These are phyloP conservation scores for Bruguiera gymnorhiza DNA, from an alignment of 345 rosid genomes.

Conservation along the genomic window DNA sequence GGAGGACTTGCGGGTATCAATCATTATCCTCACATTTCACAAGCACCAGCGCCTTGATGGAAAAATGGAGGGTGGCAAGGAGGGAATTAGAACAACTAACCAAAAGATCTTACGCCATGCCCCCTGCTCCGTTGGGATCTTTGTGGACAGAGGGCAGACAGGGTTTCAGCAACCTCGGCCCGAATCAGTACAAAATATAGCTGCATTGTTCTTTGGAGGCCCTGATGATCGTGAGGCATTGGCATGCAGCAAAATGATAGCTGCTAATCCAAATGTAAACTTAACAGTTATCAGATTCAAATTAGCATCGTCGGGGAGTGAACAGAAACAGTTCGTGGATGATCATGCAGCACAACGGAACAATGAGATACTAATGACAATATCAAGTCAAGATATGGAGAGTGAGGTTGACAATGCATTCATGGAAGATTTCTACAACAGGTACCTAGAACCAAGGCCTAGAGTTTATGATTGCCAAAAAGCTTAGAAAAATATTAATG, in stretches of 20 bases:
- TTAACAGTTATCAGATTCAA: conserved; percentile 62
- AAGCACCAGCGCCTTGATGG: conserved; percentile 86
- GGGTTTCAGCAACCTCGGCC: conserved; percentile 64
- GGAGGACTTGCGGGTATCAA: conserved; percentile 67
- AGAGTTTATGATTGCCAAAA: too few species aligned
- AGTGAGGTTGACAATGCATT: conserved; percentile 46
- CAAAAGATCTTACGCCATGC: conserved; percentile 71
- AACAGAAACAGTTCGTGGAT: background rate
- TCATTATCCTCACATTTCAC: conserved; percentile 75
- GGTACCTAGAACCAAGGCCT: conserved; percentile 27
- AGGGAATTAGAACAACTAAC: conserved; percentile 57
- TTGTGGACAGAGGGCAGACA: conserved; percentile 60
- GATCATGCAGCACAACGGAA: conserved; percentile 6
- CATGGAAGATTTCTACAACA: conserved; percentile 52
- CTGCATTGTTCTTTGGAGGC: conserved; percentile 75
- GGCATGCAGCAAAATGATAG: conserved; percentile 59
- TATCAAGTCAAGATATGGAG: conserved; percentile 38
- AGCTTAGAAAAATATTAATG: too few species aligned
- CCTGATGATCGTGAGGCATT: conserved; percentile 91
- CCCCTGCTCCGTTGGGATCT: conserved; percentile 71
- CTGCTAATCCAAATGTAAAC: conserved; percentile 39
- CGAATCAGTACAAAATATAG: conserved; percentile 52
- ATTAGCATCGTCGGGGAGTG: background rate
- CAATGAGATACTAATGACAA: conserved; percentile 41
- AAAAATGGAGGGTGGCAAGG: conserved; percentile 56